Base-by-base conservation (phyloP, 257 asterid species). In the Catharanthus roseus region DNA sequence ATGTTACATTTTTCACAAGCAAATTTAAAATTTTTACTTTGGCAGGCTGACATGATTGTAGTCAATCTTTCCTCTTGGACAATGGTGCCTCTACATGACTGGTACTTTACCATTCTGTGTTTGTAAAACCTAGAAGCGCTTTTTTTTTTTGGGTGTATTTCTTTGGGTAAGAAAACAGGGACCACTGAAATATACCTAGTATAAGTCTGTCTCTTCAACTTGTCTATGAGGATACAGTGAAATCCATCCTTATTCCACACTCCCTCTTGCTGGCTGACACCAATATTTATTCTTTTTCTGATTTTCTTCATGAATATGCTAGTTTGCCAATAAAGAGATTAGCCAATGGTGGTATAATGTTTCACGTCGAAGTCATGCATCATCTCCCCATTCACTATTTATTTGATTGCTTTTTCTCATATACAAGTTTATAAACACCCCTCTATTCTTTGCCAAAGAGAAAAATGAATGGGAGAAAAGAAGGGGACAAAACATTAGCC, bases 31-130 rank as follows among this genome's bases (percentile, higher is more conserved):
- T 6, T 39, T 29, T 13, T 54, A 64, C 65, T 66, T n/a, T 16
- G 67, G 79, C 86, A 86, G 96, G 97, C 97, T 71, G 96, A 90
- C 79, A 62, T 90, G 84, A 77, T 85, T 4, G 87, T 90, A 55
- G 79, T 86, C 69, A 81, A 88, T 79, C 93, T 90, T 44, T 85
- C 71, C 75, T 78, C 84, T 19, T 90, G 97, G 93, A 76, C 97
- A 3, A 90, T 88, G 96, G 79, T 87, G 79, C 93, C 93, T 21
- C 66, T 86, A 79, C 90, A 87, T 73, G 97, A 90, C 77, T 73
- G 87, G 93, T 90, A 79, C 39, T 82, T 60, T 7, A 26, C 6
- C 1, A 66, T 41, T 21, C 41, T 41, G n/a, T 70, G 50, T 23
- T 28, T 57, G 21, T 58, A 38, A 58, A 56, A 11, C 36, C 28